Evolutionary conservation across 306 rosid genomes (phyloP).

Genomic region (Pterocarpus santalinus): DNA sequence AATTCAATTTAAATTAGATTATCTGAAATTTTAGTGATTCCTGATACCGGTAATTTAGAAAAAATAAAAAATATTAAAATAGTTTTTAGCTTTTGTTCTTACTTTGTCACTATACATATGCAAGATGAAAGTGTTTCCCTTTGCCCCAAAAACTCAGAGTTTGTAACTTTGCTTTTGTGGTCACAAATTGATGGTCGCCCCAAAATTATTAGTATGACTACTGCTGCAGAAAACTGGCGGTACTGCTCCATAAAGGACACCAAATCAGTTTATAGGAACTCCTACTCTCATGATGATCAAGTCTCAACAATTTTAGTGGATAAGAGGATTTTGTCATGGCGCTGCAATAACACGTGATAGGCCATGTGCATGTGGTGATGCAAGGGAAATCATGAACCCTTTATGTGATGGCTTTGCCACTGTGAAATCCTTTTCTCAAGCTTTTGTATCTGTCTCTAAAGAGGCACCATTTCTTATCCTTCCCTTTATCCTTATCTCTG

Average conservation of each 20-base stretch:
- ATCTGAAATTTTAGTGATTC: too few relatives aligned
- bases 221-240: neutral
- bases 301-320: slow-evolving; percentile 45
- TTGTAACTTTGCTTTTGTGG: slow-evolving; percentile 20
- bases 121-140: neutral
- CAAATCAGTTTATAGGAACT: neutral
- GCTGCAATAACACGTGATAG: slow-evolving; percentile 59
- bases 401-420: slow-evolving; percentile 40
- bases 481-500: slow-evolving; percentile 43
- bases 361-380: slow-evolving; percentile 54
- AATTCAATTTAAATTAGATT: too few relatives aligned
- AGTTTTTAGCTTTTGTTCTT: slow-evolving; percentile 44
- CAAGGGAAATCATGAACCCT: slow-evolving; percentile 45
- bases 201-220: neutral
- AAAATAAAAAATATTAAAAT: neutral
- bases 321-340: slow-evolving; percentile 44
- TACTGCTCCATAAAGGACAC: neutral
- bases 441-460: slow-evolving; percentile 48
- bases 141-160: neutral
- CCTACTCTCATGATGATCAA: neutral
- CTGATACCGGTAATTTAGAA: too few relatives aligned
- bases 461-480: slow-evolving; percentile 44
- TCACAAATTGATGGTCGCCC: slow-evolving; percentile 5
- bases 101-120: slow-evolving; percentile 37
- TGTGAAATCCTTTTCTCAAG: slow-evolving; percentile 55